Base-by-base conservation (phyloP, 805 yeast genomes). In the Candida suzukii region DNA sequence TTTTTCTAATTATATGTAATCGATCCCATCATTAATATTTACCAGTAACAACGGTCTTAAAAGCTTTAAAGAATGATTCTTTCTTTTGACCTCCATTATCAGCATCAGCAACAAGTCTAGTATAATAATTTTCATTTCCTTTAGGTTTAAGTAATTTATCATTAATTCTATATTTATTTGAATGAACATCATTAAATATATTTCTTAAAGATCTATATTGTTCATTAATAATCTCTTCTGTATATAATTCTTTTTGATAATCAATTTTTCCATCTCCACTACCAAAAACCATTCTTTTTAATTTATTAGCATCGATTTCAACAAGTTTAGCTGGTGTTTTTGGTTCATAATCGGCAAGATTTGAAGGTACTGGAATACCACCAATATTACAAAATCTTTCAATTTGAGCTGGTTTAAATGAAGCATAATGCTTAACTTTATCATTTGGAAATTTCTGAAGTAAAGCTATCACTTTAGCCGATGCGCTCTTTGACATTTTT, bases 71-170 rank as follows among this genome's bases (percentile, higher is more conserved):
- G 39, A 82, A 60, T 14, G 75, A 72, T 61, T 85, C 95, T 58
- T 76, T 80, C 53, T 74, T 72, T 52, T 80, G 80, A 20, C 91
- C 90, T 37, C 67, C 67, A 17, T 52, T 53, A 44, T 72, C 68
- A 33, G 88, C 73, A 57, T 87, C 95, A 22, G 72, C 69, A 61
- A 82, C 49, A 40, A 88, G 68, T 53, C 93, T 72, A 32, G 70
- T 74, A 54, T 88, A 88, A 56, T 88, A 88, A 37, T 71, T 60
- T 2, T 95, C 88, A 60, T 87, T 85, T 2, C 96, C 96, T 53
- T 81, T 80, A n/a, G 97, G 97, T 49, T 61, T 69, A 52, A 76
- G 61, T 48, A 88, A 61, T 56, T 83, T 83, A 35, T 78, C 83
- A 42, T 80, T 80, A 28, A 79, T 71, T 46, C 73, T 67, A 57